These are phyloP conservation scores for Rhodotorula mucilaginosa DNA, from an alignment of 1,284 basidiomycete species.

Conservation along the genomic window DNA sequence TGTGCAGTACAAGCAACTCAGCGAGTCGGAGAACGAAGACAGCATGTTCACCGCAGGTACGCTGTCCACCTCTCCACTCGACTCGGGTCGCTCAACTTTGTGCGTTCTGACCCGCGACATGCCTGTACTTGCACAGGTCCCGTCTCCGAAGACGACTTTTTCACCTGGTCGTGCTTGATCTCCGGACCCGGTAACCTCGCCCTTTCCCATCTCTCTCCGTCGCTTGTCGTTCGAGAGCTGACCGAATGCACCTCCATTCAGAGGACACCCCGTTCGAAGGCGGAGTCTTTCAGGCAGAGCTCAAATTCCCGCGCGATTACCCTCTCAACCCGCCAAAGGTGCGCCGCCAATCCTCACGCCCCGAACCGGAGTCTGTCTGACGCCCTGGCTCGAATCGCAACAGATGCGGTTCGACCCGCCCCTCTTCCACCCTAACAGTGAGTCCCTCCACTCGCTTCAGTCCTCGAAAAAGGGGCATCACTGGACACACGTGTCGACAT, in stretches of 20 bases:
- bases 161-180: slow-evolving; percentile 97
- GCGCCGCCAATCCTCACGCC: neutral
- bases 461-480: neutral
- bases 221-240: neutral
- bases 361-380: neutral
- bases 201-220: too few species aligned
- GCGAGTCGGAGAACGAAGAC: slow-evolving; percentile 70
- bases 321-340: slow-evolving; percentile 88
- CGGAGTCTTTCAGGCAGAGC: slow-evolving; percentile 87
- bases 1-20: slow-evolving; percentile 45
- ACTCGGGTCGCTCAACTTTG: neutral
- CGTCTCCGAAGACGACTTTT: slow-evolving; percentile 90
- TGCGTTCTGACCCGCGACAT: slow-evolving; percentile 8
- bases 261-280: slow-evolving; percentile 95
- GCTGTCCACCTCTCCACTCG: slow-evolving; percentile 7
- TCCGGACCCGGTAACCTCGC: slow-evolving; percentile 66
- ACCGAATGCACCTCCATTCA: slow-evolving; percentile 47
- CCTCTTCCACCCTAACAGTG: slow-evolving; percentile 95
- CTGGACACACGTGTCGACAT: neutral
- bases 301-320: slow-evolving; percentile 89
- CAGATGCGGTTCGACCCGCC: slow-evolving; percentile 95
- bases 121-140: slow-evolving; percentile 58
- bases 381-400: too few species aligned
- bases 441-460: slow-evolving; percentile 45
- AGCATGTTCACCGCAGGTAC: slow-evolving; percentile 89